Evolutionary conservation across 257 asterid genomes (phyloP).

Genomic region (Forsythia suspensa): DNA sequence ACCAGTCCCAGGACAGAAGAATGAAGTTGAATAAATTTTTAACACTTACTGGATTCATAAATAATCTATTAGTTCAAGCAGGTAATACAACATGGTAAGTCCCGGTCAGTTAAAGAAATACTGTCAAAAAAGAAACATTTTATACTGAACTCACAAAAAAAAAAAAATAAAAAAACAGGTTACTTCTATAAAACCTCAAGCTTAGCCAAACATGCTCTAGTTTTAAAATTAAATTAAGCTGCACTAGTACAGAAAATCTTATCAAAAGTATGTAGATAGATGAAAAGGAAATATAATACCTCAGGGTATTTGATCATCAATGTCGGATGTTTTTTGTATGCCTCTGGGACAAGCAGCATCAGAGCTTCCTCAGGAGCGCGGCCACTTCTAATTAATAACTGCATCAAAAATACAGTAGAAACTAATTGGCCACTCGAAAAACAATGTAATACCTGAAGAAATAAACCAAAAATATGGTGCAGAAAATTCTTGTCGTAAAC

Average conservation of each 20-base stretch:
- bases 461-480: neutral
- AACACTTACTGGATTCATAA: constrained; percentile 1
- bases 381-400: constrained; percentile 95
- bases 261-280: constrained; percentile 13
- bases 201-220: neutral
- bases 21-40: constrained; percentile 7
- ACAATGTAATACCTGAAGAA: neutral
- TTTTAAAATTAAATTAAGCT: constrained; percentile 16
- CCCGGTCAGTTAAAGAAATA: neutral
- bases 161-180: neutral
- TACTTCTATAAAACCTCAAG: neutral
- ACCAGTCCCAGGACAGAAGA: constrained; percentile 3
- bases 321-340: constrained; percentile 96
- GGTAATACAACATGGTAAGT: neutral
- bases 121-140: neutral
- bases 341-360: constrained; percentile 99
- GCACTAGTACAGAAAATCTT: constrained; percentile 1
- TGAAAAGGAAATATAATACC: constrained; percentile 44
- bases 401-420: constrained; percentile 28
- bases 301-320: constrained; percentile 86
- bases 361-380: constrained; percentile 95
- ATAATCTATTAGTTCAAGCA: constrained; percentile 11
- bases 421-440: constrained; percentile 13
- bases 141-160: neutral
- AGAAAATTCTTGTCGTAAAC: neutral